Conservation (phyloP, 129 eudicot species). For the Cynara cardunculus region DNA sequence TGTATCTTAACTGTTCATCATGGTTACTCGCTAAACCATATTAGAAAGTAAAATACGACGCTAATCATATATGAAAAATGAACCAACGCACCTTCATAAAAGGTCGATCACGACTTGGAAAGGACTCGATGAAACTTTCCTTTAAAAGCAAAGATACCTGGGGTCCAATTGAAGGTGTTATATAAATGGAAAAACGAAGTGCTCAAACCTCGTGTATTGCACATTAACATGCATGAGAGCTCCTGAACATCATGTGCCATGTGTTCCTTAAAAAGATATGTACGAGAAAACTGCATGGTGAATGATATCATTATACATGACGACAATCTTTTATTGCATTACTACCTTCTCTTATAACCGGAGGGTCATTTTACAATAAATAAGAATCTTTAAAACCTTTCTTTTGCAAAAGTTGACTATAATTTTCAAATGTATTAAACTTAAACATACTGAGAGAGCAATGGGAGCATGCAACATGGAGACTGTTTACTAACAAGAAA, state of each 20-base stretch:
- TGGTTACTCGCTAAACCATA: background rate
- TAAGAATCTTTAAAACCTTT: background rate
- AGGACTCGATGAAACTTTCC: conserved; percentile 97
- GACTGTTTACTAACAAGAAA: background rate
- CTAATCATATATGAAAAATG: conserved; percentile 9
- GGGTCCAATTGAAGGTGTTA: conserved; percentile 11
- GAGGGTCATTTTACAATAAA: background rate
- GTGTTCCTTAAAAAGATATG: background rate
- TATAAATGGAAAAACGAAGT: conserved; percentile 11
- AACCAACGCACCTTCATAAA: conserved; percentile 73
- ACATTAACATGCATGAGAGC: background rate
- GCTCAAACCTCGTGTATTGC: background rate
- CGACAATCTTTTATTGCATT: background rate
- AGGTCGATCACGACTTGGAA: conserved; percentile 82
- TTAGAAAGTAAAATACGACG: background rate
- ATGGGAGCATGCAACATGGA: background rate
- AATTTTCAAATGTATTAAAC: background rate
- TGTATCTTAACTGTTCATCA: background rate
- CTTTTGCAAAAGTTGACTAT: background rate
- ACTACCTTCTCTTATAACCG: background rate
- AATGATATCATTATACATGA: background rate
- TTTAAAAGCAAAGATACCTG: conserved; percentile 93
- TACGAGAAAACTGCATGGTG: background rate
- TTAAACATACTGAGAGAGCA: background rate
- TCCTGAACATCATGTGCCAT: background rate